Base-by-base conservation (phyloP, 768 basidiomycete genomes). In the Amanita muscaria region DNA sequence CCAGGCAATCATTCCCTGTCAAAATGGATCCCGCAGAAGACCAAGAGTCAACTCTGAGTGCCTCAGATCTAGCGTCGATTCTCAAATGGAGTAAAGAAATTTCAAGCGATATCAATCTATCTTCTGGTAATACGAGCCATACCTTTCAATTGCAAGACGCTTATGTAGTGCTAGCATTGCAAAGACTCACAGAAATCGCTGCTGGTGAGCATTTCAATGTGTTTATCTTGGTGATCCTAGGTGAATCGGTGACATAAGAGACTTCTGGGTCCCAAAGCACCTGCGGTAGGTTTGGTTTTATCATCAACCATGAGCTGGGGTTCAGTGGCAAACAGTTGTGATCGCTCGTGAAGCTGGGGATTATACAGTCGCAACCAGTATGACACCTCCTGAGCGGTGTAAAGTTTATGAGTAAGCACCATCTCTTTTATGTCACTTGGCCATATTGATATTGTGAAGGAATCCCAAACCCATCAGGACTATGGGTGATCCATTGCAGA, bases 51-150 rank as follows among this genome's bases (percentile, higher is more conserved):
- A 73, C 69, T n/a, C 56, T 83, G 29, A 68, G 69, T 48, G 79
- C 80, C 12, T 65, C 73, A 38, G 79, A 84, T 55, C 62, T 84
- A 10, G 76, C 77, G 18, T 76, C 80, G 0, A 83, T 87, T 40
- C 66, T 85, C 24, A 80, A 78, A 53, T 83, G 80, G 76, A 83
- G 79, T 52, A 80, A 82, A 56, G 78, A 81, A 43, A 83, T 87
- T 11, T 81, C 82, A 0, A 76, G 79, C 29, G 80, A 83, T 57
- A 82, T 84, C 32, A 81, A 83, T 50, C 60, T 84, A 16, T 74
- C 74, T 31, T 79, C 80, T 42, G 77, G 79, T 74, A 51, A 42
- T 14, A 27, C 18, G 16, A 14, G 6, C 22, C 10, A 2, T 22
- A n/a, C 25, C 7, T 7, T 36, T 7, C 36, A 39, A 37, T 24